These are phyloP conservation scores for Yarrowia sp. DNA, from an alignment of 805 yeast genomes.

Conservation along the genomic window DNA sequence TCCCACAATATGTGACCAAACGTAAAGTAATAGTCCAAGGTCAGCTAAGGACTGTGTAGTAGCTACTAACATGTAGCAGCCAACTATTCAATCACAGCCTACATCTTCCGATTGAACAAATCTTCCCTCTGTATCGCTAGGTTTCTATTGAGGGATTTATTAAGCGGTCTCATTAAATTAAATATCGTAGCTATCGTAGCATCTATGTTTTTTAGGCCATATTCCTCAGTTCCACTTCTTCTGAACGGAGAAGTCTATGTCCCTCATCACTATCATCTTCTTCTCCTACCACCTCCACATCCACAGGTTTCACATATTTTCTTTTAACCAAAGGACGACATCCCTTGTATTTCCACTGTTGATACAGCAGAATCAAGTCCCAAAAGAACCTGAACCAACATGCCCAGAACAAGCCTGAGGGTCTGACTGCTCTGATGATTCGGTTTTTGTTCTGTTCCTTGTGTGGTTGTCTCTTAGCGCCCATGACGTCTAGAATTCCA, in stretches of 20 bases:
- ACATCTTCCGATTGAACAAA: too few relatives aligned
- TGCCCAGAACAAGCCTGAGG: conserved; percentile 21
- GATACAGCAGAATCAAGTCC: conserved; percentile 5
- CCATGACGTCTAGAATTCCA: conserved; percentile 2
- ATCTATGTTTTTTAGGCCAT: background rate
- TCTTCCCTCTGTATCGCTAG: too few relatives aligned
- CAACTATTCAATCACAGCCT: too few relatives aligned
- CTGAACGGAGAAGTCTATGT: background rate
- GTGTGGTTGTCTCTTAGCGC: conserved; percentile 3
- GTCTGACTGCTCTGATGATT: background rate
- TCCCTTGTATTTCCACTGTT: conserved; percentile 14
- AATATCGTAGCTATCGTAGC: too few relatives aligned
- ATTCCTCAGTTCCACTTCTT: background rate
- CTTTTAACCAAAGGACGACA: conserved; percentile 1
- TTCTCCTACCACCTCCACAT: background rate
- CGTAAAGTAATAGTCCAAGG: too few relatives aligned
- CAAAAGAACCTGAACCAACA: conserved; percentile 5
- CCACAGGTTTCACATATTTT: conserved; percentile 10
- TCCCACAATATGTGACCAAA: too few relatives aligned
- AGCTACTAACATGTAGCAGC: too few relatives aligned
- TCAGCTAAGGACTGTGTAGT: too few relatives aligned
- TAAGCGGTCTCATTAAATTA: background rate
- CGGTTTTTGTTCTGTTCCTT: background rate
- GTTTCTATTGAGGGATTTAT: background rate
- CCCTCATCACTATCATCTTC: conserved; percentile 19